Evolutionary conservation across 169 alveolate species (phyloP).

Genomic region (Blepharisma undulans): DNA sequence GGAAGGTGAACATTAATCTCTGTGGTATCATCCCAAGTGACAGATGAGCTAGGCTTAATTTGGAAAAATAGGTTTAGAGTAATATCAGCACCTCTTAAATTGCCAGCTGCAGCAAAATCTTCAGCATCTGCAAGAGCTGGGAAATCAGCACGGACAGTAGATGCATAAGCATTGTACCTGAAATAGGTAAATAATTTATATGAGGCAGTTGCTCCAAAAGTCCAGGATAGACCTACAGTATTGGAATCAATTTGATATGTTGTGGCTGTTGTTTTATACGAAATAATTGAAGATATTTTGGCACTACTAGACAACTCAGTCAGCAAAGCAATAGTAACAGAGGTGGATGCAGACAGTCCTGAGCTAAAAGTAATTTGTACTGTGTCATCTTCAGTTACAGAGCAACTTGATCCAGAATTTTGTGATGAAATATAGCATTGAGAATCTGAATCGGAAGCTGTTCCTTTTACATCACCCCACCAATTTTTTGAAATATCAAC

Average conservation of each 20-base stretch:
- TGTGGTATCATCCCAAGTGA: background rate
- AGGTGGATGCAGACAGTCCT: background rate
- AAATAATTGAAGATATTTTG: background rate
- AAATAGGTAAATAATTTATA: no score
- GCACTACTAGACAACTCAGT: background rate
- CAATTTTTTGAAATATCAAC: background rate
- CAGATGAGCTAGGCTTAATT: background rate
- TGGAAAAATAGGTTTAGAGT: background rate
- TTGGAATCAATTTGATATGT: no score
- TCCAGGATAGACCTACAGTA: no score
- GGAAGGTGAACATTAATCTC: background rate
- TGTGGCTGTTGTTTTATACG: background rate
- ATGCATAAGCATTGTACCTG: no score
- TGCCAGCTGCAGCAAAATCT: no score
- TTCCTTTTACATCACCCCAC: background rate
- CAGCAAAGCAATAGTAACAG: background rate
- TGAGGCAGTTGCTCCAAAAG: no score
- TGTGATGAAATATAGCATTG: background rate
- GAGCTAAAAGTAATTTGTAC: background rate
- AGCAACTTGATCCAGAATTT: background rate
- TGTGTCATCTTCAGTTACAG: background rate
- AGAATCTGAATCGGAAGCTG: background rate
- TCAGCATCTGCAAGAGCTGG: no score
- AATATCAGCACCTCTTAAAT: no score
- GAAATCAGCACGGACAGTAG: no score